A percentile compares a stretch with the other conserved stretches of the same genome.
These are phyloP conservation scores for Tolypocladium guangdongense DNA, from an alignment of 2,329 filamentous ascomycete species.

Conservation along the genomic window DNA sequence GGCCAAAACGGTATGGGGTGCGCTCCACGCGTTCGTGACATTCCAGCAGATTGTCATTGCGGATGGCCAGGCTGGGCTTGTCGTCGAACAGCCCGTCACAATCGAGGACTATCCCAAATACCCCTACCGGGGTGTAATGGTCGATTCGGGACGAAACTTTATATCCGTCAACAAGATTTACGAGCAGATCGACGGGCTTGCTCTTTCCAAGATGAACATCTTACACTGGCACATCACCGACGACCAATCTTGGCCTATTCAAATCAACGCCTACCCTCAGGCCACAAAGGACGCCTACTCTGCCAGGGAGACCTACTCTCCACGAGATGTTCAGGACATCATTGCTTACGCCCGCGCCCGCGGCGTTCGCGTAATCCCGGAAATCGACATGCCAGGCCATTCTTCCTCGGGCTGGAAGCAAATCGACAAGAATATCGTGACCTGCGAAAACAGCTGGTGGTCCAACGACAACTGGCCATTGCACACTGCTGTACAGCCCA, in stretches of 20 bases:
- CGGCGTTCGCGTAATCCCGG: slow-evolving; percentile 43
- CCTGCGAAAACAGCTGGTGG: slow-evolving; percentile 48
- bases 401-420: slow-evolving; percentile 42
- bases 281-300: slow-evolving; percentile 46
- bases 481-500: slow-evolving; percentile 43
- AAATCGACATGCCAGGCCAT: slow-evolving; percentile 48
- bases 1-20: slow-evolving; percentile 41
- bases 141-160: slow-evolving; percentile 44
- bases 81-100: slow-evolving; percentile 41
- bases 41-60: slow-evolving; percentile 44
- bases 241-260: slow-evolving; percentile 42
- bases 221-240: slow-evolving; percentile 48
- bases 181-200: slow-evolving; percentile 44
- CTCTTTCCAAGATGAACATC: slow-evolving; percentile 45
- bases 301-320: slow-evolving; percentile 31
- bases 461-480: slow-evolving; percentile 43
- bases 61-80: slow-evolving; percentile 28
- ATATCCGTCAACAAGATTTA: slow-evolving; percentile 37
- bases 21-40: slow-evolving; percentile 45
- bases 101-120: slow-evolving; percentile 40
- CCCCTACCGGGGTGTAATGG: slow-evolving; percentile 42
- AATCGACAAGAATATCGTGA: slow-evolving; percentile 39
- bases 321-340: slow-evolving; percentile 28
- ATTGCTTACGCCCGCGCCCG: slow-evolving; percentile 39
- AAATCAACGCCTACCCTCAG: slow-evolving; percentile 36